Evolutionary conservation across 306 rosid genomes (phyloP).

Genomic region (Cucurbita moschata): DNA sequence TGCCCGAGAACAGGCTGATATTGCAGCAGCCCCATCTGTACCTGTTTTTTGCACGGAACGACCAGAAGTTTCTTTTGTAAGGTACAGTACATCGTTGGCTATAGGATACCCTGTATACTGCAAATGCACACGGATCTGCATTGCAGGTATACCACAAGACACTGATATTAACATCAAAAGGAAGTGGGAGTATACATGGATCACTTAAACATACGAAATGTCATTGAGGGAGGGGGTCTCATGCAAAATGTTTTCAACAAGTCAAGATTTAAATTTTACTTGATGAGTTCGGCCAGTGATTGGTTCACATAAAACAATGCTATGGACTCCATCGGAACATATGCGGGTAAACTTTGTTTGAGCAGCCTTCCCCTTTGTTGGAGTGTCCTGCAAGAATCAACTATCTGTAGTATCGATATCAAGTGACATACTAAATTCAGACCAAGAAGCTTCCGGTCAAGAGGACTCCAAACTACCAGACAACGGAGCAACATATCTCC

Average conservation of each 20-base stretch:
- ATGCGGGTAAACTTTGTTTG: constrained; percentile 63
- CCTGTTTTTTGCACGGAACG: constrained; percentile 27
- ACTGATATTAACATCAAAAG: not conserved
- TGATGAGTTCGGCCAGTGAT: constrained; percentile 85
- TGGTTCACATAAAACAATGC: constrained; percentile 72
- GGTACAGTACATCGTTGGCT: constrained; percentile 70
- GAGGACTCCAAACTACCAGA: not conserved
- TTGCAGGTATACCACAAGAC: not conserved
- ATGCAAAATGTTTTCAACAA: not conserved
- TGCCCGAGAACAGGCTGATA: constrained; percentile 19
- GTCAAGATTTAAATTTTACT: constrained; percentile 18
- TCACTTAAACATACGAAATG: not conserved
- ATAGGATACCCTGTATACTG: constrained; percentile 68
- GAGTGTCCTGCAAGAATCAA: constrained; percentile 16
- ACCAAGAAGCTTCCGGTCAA: not conserved
- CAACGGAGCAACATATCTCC: not conserved
- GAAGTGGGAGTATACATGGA: not conserved
- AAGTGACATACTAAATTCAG: not conserved
- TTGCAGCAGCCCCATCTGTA: constrained; percentile 47
- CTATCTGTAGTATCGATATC: constrained; percentile 27
- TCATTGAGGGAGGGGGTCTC: not conserved
- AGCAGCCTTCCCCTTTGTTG: constrained; percentile 54
- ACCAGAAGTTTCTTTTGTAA: constrained; percentile 29
- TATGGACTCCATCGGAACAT: constrained; percentile 44
- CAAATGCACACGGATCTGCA: constrained; percentile 79